These are phyloP conservation scores for Sporothrix variecibatus DNA, from an alignment of 2,329 filamentous ascomycete species.

Conservation along the genomic window DNA sequence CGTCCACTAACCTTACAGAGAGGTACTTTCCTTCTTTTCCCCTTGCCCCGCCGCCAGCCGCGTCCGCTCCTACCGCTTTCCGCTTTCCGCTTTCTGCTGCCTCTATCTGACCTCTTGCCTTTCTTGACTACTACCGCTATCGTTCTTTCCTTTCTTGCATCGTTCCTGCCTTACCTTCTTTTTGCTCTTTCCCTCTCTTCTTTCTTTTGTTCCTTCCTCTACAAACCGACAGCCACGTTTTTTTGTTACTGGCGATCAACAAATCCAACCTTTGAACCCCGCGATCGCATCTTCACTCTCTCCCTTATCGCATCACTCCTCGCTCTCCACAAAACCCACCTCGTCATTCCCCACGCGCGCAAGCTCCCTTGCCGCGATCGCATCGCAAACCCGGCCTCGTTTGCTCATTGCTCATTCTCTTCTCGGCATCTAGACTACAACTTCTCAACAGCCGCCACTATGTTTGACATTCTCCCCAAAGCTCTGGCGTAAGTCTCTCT, in stretches of 20 bases:
- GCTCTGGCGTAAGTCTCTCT: conserved; percentile 29
- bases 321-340: neutral
- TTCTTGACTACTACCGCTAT: neutral
- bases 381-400: neutral
- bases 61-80: conserved; percentile 3
- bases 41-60: conserved; percentile 23
- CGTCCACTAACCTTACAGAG: neutral
- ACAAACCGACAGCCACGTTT: neutral
- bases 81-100: neutral
- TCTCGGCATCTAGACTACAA: neutral
- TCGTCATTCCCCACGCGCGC: neutral
- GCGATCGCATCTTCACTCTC: neutral
- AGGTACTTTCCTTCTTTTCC: neutral
- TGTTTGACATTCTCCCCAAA: conserved; percentile 32
- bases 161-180: neutral
- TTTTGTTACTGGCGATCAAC: neutral
- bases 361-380: conserved; percentile 3
- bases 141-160: neutral
- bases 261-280: neutral
- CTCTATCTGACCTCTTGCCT: neutral
- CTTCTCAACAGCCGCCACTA: neutral
- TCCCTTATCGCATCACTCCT: neutral
- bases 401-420: neutral
- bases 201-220: neutral
- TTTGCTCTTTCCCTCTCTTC: neutral